Evolutionary conservation across 192 early-diverging fungal species (phyloP), one percentile per base, ranked within the genome.

Genomic region (Podila minutissima): DNA sequence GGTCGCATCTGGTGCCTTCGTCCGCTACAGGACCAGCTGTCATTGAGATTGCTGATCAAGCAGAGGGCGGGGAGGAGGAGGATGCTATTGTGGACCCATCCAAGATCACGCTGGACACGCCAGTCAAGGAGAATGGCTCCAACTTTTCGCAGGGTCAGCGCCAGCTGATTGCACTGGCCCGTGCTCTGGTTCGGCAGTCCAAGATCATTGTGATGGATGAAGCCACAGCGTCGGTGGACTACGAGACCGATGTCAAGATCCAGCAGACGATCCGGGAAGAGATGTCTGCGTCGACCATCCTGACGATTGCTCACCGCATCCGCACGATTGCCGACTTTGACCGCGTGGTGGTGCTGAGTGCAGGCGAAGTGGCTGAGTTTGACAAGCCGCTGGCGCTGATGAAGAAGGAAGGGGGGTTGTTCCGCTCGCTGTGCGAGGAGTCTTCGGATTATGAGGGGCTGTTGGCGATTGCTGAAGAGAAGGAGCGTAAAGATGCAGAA

Each of bases 211-310:
- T 96, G 48, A 87, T 96, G 87, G 94, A 96, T 74, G 95, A 97
- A 74, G 96, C 96, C 6, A 98, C 97, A 2, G 97, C 97, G 15
- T 90, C 89, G 7, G 94, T 98, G 2, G 97, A 98, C 69, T 91
- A 90, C 67, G 88, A 91, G 50, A 96, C 94, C 0, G 97, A 98
- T 74, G 78, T 84, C 33, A 87, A 85, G 49, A 96, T 97, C 74
- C 97, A 97, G 88, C 74, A 74, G 13, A 94, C 96, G 0, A 95
- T 97, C 58, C 90, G 94, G 37, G 82, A 90, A 50, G 86, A 86
- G 49, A 94, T 95, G 84, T 83, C 82, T 20, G 82, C 89, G 24
- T 86, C 89, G 13, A 97, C 95, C 0, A 72, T 97, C 51, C 72
- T 98, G 37, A 91, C 89, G 64, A 95, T 98, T 77, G 97, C 97